phyloP scores from a whole-genome alignment of 495 filamentous ascomycete species.

The Tuber umbilicatum region DNA sequence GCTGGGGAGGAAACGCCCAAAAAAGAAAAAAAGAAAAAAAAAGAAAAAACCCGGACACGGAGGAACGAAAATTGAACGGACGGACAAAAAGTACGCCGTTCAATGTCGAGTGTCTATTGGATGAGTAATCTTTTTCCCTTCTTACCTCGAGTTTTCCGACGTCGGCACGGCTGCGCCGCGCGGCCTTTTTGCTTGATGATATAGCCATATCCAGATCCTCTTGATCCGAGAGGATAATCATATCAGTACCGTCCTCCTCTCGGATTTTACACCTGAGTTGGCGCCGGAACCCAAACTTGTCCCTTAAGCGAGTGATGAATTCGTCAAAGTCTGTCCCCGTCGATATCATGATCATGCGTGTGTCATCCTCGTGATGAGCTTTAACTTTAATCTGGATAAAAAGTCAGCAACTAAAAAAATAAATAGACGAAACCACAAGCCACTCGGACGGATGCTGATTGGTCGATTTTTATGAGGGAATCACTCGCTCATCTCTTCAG shows the following conservation, averaged over 20 bases:
- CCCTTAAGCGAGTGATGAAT: constrained; percentile 66
- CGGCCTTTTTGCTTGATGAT: constrained; percentile 57
- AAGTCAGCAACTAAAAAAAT: constrained; percentile 7
- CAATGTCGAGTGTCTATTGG: not conserved
- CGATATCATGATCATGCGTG: constrained; percentile 85
- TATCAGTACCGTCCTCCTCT: constrained; percentile 79
- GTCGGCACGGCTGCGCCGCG: constrained; percentile 65
- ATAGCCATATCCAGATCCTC: constrained; percentile 90
- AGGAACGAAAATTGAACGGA: not conserved
- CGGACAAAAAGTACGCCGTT: not conserved
- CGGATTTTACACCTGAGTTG: constrained; percentile 77
- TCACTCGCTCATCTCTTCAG: not conserved
- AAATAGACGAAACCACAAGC: not conserved
- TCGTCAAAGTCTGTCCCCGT: constrained; percentile 65
- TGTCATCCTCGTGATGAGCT: constrained; percentile 85
- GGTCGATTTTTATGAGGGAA: not conserved
- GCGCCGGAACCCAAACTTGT: constrained; percentile 70
- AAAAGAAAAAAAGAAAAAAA: not conserved
- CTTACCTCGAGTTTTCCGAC: constrained; percentile 95
- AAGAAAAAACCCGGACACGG: not conserved
- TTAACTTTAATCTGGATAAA: constrained; percentile 66
- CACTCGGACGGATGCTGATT: not conserved
- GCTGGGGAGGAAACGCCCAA: not conserved
- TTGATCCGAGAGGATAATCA: constrained; percentile 95
- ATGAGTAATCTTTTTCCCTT: not conserved